A percentile compares a stretch with the other conserved stretches of the same genome.
phyloP scores from a whole-genome alignment of 208 protist genomes.

The Crithidia bombi region DNA sequence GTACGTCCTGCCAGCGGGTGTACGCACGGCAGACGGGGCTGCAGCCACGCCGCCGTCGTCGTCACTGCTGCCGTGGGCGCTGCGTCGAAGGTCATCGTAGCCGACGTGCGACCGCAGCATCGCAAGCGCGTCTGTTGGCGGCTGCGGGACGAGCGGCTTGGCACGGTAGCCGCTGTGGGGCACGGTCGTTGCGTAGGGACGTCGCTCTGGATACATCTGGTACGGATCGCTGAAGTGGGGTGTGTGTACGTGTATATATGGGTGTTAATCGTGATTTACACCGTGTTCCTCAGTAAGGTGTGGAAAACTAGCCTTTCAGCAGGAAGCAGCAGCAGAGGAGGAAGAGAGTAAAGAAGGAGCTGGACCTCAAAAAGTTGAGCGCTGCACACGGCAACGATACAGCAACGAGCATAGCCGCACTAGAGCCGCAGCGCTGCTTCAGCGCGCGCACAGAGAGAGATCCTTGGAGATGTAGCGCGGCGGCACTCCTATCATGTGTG shows the following conservation, averaged over 20 bases:
- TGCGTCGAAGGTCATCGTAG: conserved; percentile 47
- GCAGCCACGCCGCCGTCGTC: neutral
- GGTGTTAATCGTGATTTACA: too few species aligned
- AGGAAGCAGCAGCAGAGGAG: too few species aligned
- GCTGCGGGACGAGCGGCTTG: conserved; percentile 48
- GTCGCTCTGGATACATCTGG: conserved; percentile 64
- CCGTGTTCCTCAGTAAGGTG: too few species aligned
- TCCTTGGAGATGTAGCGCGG: too few species aligned
- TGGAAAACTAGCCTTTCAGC: too few species aligned
- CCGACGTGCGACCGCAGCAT: conserved; percentile 63
- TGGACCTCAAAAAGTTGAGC: too few species aligned
- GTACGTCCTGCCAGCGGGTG: conserved; percentile 21
- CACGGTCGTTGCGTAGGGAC: conserved; percentile 67
- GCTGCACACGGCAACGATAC: too few species aligned
- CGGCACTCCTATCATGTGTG: too few species aligned
- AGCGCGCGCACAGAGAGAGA: too few species aligned
- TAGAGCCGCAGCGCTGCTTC: too few species aligned
- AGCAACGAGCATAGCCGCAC: too few species aligned
- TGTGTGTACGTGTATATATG: conserved; percentile 17
- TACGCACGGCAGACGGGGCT: conserved; percentile 1
- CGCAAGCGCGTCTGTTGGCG: conserved; percentile 57
- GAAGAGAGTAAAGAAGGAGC: too few species aligned
- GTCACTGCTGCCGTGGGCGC: neutral
- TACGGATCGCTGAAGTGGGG: neutral
- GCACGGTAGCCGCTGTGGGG: conserved; percentile 67